A percentile compares a stretch with the other conserved stretches of the same genome.
These are phyloP conservation scores for Chytriomyces sp. DNA, from an alignment of 192 early-diverging fungal genomes.

Conservation along the genomic window DNA sequence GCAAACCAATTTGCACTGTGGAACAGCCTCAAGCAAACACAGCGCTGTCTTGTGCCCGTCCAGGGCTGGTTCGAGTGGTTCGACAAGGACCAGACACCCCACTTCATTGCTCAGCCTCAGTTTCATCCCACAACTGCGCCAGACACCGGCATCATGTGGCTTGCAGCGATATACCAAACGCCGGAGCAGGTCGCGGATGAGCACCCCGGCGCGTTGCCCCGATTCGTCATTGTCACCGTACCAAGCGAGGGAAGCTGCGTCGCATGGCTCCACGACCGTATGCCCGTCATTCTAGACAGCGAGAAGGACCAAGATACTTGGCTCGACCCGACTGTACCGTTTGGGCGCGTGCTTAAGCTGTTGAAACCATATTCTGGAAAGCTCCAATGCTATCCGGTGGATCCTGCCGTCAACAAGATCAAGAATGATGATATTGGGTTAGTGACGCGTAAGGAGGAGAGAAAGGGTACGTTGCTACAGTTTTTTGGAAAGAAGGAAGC, in stretches of 20 bases:
- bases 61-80: slow-evolving; percentile 54
- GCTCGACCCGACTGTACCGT: slow-evolving; percentile 38
- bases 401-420: slow-evolving; percentile 19
- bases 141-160: slow-evolving; percentile 28
- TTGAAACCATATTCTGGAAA: slow-evolving; percentile 38
- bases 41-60: slow-evolving; percentile 47
- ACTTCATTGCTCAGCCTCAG: slow-evolving; percentile 25
- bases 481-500: slow-evolving; percentile 31
- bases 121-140: background rate
- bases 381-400: slow-evolving; percentile 32
- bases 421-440: slow-evolving; percentile 40
- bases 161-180: slow-evolving; percentile 58
- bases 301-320: slow-evolving; percentile 41
- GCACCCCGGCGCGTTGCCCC: background rate
- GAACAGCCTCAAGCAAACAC: slow-evolving; percentile 30
- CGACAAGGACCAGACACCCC: slow-evolving; percentile 30
- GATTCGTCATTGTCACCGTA: slow-evolving; percentile 56
- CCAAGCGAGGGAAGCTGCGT: slow-evolving; percentile 49
- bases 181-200: slow-evolving; percentile 63
- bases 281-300: slow-evolving; percentile 43
- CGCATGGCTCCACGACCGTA: slow-evolving; percentile 57
- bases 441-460: slow-evolving; percentile 27
- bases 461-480: slow-evolving; percentile 28
- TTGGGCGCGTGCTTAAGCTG: slow-evolving; percentile 30
- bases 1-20: slow-evolving; percentile 17